Evolutionary conservation across 2,329 filamentous ascomycete species (phyloP).

Genomic region (Neofusicoccum sp.): DNA sequence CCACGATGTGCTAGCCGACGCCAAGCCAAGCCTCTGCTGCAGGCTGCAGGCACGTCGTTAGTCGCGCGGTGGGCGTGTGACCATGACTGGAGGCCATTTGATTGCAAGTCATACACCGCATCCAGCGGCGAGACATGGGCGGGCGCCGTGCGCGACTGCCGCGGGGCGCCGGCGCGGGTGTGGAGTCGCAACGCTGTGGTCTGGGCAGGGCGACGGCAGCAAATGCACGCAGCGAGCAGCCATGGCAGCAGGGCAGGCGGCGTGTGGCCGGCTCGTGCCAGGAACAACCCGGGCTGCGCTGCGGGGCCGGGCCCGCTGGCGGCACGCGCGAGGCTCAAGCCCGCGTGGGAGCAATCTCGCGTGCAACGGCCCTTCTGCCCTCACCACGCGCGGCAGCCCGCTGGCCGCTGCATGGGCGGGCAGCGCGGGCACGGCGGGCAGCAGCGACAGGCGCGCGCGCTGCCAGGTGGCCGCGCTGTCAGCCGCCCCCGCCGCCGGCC

Average conservation of each 20-base stretch:
- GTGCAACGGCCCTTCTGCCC: neutral
- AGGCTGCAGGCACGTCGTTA: constrained; percentile 8
- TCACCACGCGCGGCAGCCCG: neutral
- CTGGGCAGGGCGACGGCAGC: neutral
- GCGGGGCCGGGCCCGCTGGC: neutral
- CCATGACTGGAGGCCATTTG: neutral
- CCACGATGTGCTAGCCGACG: neutral
- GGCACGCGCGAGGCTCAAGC: neutral
- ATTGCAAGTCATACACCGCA: constrained; percentile 12
- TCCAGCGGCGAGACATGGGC: neutral
- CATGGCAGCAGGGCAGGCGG: neutral
- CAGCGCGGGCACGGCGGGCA: neutral
- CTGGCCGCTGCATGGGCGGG: neutral
- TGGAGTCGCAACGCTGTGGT: neutral
- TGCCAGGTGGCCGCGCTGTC: neutral
- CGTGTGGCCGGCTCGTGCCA: neutral
- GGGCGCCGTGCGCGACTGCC: neutral
- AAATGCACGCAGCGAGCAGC: neutral
- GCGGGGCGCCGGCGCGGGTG: neutral
- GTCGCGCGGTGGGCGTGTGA: constrained; percentile 9
- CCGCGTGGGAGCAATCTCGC: constrained; percentile 5
- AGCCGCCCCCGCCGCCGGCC: no score
- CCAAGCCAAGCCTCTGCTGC: neutral
- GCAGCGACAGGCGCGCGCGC: neutral
- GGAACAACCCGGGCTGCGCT: neutral